Evolutionary conservation across 768 basidiomycete species (phyloP).

Genomic region (Boletus rubescentipes): DNA sequence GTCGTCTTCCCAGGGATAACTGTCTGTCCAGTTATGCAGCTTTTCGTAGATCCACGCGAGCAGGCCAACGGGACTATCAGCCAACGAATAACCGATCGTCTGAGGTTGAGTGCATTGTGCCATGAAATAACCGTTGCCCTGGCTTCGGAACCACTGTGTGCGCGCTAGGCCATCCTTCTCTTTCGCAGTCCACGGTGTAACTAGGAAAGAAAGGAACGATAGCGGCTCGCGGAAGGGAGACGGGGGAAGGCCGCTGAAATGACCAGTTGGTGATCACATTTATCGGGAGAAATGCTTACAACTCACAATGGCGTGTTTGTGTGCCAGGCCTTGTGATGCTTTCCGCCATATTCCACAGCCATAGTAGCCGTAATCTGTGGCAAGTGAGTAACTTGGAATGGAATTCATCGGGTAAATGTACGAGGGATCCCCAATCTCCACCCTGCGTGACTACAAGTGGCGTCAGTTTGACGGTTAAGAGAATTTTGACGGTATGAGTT

Average conservation of each 20-base stretch:
- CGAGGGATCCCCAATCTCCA: slow-evolving; percentile 46
- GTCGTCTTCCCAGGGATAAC: slow-evolving; percentile 55
- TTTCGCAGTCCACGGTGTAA: slow-evolving; percentile 25
- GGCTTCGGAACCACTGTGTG: slow-evolving; percentile 11
- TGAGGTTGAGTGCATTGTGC: slow-evolving; percentile 46
- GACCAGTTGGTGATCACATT: not conserved
- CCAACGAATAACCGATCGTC: slow-evolving; percentile 50
- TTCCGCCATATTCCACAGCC: slow-evolving; percentile 37
- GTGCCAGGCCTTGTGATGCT: slow-evolving; percentile 51
- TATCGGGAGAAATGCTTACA: no score
- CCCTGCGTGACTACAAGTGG: slow-evolving; percentile 43
- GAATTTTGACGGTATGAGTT: not conserved
- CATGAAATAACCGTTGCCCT: slow-evolving; percentile 31
- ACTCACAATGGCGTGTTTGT: slow-evolving; percentile 47
- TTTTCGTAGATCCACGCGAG: slow-evolving; percentile 55
- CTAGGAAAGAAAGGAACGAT: slow-evolving; percentile 24
- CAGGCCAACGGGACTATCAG: slow-evolving; percentile 56
- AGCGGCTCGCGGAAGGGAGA: slow-evolving; percentile 30
- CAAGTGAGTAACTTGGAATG: not conserved
- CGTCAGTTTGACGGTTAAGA: not conserved
- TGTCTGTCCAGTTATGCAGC: slow-evolving; percentile 45
- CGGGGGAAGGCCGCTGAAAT: slow-evolving; percentile 25
- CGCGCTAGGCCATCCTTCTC: slow-evolving; percentile 28
- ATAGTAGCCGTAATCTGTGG: slow-evolving; percentile 36
- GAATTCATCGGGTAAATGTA: slow-evolving; percentile 17